Evolutionary conservation across 2,329 filamentous ascomycete genomes (phyloP).

Genomic region (Fusarium mangiferae): DNA sequence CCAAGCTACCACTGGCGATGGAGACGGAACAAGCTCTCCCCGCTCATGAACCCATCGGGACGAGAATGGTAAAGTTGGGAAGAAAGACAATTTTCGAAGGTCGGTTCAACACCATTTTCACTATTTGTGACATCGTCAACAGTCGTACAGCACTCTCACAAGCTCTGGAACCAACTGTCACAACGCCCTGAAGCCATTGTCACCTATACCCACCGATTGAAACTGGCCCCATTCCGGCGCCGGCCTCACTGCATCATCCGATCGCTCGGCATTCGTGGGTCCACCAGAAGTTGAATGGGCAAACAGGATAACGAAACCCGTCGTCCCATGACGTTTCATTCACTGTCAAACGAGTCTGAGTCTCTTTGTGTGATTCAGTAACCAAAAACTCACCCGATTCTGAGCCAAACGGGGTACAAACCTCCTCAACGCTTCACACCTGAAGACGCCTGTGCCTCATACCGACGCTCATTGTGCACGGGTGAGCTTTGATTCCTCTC

Average conservation of each 20-base stretch:
- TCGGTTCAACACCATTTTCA: background rate
- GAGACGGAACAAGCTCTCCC: slow-evolving; percentile 31
- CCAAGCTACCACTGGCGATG: slow-evolving; percentile 24
- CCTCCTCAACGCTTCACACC: slow-evolving; percentile 1
- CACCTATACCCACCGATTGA: slow-evolving; percentile 26
- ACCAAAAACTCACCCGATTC: slow-evolving; percentile 11
- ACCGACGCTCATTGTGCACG: slow-evolving; percentile 12
- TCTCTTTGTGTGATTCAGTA: slow-evolving; percentile 30
- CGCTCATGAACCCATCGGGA: slow-evolving; percentile 30
- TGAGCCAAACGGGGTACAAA: background rate
- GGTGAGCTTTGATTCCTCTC: slow-evolving; percentile 19
- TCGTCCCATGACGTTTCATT: slow-evolving; percentile 41
- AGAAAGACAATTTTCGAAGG: background rate
- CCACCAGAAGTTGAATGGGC: slow-evolving; percentile 37
- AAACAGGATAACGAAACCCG: slow-evolving; percentile 32
- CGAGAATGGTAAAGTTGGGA: slow-evolving; percentile 1
- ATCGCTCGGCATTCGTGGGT: slow-evolving; percentile 43
- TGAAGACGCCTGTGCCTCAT: slow-evolving; percentile 3
- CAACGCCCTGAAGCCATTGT: slow-evolving; percentile 12
- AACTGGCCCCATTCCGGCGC: slow-evolving; percentile 37
- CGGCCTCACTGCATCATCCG: slow-evolving; percentile 41
- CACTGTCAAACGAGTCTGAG: slow-evolving; percentile 26
- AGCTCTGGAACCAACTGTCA: background rate
- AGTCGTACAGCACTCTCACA: background rate
- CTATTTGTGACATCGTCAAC: background rate